Evolutionary conservation across 495 filamentous ascomycete genomes (phyloP).

Genomic region (Sordaria brevicollis): DNA sequence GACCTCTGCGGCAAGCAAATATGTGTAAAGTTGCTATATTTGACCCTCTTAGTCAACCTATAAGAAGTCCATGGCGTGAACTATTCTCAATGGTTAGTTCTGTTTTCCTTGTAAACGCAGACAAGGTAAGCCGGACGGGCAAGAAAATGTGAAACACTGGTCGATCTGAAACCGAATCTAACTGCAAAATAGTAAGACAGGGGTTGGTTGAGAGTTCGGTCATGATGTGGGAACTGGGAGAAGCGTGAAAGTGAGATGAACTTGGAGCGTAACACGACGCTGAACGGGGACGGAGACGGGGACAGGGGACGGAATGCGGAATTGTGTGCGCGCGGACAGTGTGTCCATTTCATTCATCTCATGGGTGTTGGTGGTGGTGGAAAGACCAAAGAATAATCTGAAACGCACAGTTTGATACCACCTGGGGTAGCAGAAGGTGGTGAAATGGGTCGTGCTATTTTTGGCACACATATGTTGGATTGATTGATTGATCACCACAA

Average conservation of each 20-base stretch:
- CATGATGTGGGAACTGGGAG: background rate
- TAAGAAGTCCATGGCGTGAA: too few species aligned
- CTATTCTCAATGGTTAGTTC: too few species aligned
- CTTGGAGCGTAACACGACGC: background rate
- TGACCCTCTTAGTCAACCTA: background rate
- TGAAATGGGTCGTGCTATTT: background rate
- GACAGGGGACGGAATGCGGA: background rate
- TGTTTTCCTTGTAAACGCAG: too few species aligned
- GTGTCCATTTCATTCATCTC: too few species aligned
- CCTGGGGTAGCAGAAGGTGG: background rate
- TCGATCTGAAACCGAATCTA: background rate
- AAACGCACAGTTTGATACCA: background rate
- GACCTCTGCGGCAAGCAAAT: background rate
- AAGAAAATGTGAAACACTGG: background rate
- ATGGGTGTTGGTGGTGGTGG: too few species aligned
- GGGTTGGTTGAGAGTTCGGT: background rate
- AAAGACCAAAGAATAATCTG: background rate
- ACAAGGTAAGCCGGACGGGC: background rate
- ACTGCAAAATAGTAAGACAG: too few species aligned
- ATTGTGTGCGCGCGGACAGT: background rate
- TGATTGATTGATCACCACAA: background rate
- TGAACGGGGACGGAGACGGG: background rate
- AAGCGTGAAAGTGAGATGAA: too few species aligned
- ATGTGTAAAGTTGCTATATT: background rate
- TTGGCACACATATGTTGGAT: background rate